Percentiles rank a stretch among this genome's conserved stretches.
phyloP scores from a whole-genome alignment of 176 grass and related monocot genomes.

The Pontederia crassipes region DNA sequence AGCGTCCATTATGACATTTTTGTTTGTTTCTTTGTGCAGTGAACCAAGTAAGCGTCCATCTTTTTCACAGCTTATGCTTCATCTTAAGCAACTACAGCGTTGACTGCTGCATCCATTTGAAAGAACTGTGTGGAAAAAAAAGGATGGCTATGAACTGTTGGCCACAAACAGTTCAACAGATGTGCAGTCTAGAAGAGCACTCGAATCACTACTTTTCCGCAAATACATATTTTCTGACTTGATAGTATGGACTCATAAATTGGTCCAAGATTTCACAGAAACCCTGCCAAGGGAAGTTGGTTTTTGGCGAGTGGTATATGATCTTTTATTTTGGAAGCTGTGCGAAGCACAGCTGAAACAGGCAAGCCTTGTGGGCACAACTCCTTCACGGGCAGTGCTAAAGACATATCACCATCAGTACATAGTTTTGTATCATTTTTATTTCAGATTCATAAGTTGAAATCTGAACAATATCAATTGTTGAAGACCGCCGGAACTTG shows the following conservation, averaged over 20 bases:
- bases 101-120: constrained; percentile 32
- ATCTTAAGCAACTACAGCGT: constrained; percentile 61
- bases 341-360: constrained; percentile 38
- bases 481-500: constrained; percentile 3
- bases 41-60: constrained; percentile 77
- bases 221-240: neutral
- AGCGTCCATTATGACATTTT: neutral
- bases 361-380: neutral
- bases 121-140: neutral
- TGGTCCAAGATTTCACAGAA: constrained; percentile 11
- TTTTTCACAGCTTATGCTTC: constrained; percentile 68
- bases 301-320: constrained; percentile 18
- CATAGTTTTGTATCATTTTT: constrained; percentile 14
- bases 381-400: constrained; percentile 1
- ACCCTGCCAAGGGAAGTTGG: neutral
- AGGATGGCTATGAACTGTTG: neutral
- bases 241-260: neutral
- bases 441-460: constrained; percentile 22
- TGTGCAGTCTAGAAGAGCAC: neutral
- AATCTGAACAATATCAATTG: constrained; percentile 6
- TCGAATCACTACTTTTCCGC: too few relatives aligned
- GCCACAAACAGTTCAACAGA: constrained; percentile 6
- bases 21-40: constrained; percentile 33
- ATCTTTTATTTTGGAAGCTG: constrained; percentile 30
- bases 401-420: constrained; percentile 9